Evolutionary conservation across 2,329 filamentous ascomycete species (phyloP), one percentile per base, ranked within the genome.

Genomic region (Fusarium penzigii): DNA sequence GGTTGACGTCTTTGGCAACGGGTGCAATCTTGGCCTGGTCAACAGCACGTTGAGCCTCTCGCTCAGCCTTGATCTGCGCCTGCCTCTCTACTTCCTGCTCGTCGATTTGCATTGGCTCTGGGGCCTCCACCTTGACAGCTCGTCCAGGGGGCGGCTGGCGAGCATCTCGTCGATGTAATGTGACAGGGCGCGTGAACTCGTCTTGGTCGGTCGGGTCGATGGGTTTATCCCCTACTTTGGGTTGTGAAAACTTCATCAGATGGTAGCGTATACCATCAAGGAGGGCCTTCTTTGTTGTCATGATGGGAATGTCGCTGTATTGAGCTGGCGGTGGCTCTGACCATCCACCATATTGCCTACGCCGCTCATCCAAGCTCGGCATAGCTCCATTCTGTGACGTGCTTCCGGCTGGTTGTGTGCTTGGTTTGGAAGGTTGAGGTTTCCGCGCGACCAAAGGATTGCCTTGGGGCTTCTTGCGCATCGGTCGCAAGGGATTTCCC

Each of bases 21-120:
- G 94, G 94, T 0, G 94, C 94, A 65, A 99, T 97, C 72, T 96
- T 91, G 34, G 94, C 92, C 66, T 93, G 81, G 62, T 96, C 94
- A 38, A 90, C 83, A 16, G 93, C 92, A 17, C 90, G 86, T 68
- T 96, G 89, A 25, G 89, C 90, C 57, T 96, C 90, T 49, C 90
- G 86, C 59, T 95, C 91, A 1, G 88, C 88, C 69, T 89, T 85
- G 17, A 78, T 58, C 62, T 92, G 89, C 36, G 90, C 89, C 48
- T 86, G 70, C 49, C 81, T 80, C 61, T 88, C 85, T 36, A 80
- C 74, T 57, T 86, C 85, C 56, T 83, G 80, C 25, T 79, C 79
- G 54, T 85, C 82, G 2, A 78, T 70, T 1, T 73, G 72, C 2
- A 67, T 65, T n/a, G 70, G 69, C 46, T 76, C 67, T 43, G 72